A percentile compares a stretch with the other conserved stretches of the same genome.
These are phyloP conservation scores for Cyanidioschyzon merolae DNA, from an alignment of 23 red algal genomes.

Conservation along the genomic window DNA sequence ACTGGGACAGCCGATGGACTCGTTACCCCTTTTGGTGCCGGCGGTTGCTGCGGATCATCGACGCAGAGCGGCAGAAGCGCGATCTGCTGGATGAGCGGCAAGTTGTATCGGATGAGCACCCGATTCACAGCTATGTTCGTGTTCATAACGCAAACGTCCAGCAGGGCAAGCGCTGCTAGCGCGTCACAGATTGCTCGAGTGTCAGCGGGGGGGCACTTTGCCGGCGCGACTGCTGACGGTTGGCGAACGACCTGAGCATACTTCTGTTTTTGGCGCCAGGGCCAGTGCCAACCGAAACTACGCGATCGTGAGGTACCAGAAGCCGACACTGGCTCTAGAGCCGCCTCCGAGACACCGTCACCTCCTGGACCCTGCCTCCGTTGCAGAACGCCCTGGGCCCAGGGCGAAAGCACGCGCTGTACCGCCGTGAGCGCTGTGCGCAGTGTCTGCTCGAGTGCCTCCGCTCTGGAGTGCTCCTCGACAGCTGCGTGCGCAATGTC, in stretches of 20 bases:
- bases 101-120: not conserved
- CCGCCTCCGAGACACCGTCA: not conserved
- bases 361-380: too few relatives aligned
- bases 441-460: not conserved
- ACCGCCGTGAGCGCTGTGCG: not conserved
- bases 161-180: not conserved
- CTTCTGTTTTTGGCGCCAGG: not conserved
- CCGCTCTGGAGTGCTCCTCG: not conserved
- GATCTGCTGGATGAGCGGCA: not conserved
- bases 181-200: not conserved
- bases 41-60: not conserved
- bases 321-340: not conserved
- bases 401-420: not conserved
- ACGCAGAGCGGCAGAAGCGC: not conserved
- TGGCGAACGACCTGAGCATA: not conserved
- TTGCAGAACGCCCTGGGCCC: not conserved
- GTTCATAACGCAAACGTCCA: conserved; percentile 1
- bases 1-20: not conserved
- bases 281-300: not conserved
- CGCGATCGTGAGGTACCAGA: not conserved
- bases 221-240: not conserved
- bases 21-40: not conserved
- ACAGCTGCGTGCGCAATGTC: not conserved
- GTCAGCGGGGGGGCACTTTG: not conserved
- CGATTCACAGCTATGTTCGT: conserved; percentile 4